Percentiles rank a stretch among this genome's conserved stretches.
Conservation (phyloP, 352 stramenopile genomes). For the Phytopythium aichiense region DNA sequence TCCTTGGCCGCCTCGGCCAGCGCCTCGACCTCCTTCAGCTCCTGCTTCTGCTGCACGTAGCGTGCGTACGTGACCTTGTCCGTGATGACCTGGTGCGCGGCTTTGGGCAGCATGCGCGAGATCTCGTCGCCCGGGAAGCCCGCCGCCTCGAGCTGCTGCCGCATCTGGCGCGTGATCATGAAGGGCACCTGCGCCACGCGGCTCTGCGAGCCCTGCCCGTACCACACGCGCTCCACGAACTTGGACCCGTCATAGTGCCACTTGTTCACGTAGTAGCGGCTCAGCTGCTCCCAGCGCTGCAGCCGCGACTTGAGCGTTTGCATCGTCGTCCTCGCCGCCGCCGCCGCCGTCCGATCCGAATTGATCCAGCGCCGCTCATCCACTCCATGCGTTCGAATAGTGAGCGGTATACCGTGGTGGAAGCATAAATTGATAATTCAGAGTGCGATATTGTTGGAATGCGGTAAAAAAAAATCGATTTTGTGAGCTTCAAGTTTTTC, state of each 20-base stretch:
- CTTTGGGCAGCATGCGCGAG: conserved; percentile 48
- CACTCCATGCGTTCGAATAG: too few relatives aligned
- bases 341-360: too few relatives aligned
- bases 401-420: too few relatives aligned
- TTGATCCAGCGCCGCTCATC: too few relatives aligned
- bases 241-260: conserved; percentile 82
- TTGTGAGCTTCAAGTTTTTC: too few relatives aligned
- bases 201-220: conserved; percentile 39
- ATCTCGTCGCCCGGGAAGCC: conserved; percentile 63
- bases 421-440: too few relatives aligned
- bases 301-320: conserved; percentile 36
- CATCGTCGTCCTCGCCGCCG: too few relatives aligned
- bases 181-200: conserved; percentile 74
- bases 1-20: conserved; percentile 20
- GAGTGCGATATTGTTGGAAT: too few relatives aligned
- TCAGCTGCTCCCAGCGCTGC: conserved; percentile 62
- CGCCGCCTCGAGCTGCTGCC: conserved; percentile 44
- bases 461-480: too few relatives aligned
- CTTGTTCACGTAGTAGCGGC: conserved; percentile 79
- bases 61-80: conserved; percentile 55
- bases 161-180: conserved; percentile 81
- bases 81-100: conserved; percentile 52
- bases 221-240: conserved; percentile 67
- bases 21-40: conserved; percentile 16
- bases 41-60: conserved; percentile 36